Evolutionary conservation across 257 asterid genomes (phyloP).

Genomic region (Plectranthus barbatus): DNA sequence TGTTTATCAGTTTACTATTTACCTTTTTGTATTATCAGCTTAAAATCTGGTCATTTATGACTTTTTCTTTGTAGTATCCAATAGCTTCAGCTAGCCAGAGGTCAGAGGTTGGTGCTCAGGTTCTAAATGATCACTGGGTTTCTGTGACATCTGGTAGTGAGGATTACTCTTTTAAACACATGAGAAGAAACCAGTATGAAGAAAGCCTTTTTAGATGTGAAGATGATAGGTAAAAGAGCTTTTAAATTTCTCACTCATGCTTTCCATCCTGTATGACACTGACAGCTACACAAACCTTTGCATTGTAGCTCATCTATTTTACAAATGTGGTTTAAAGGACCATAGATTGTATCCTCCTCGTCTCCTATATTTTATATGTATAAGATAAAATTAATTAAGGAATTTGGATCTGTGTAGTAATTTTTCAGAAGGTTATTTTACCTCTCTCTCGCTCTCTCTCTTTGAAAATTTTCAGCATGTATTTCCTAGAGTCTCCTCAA

Average conservation of each 20-base stretch:
- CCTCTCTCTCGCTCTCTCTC: conserved; percentile 3
- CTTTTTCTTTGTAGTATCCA: conserved; percentile 65
- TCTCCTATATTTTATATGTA: neutral
- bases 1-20: neutral
- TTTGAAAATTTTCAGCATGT: neutral
- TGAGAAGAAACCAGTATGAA: conserved; percentile 94
- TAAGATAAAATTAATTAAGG: neutral
- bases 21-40: neutral
- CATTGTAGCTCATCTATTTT: neutral
- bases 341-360: neutral
- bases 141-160: conserved; percentile 99
- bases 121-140: conserved; percentile 88
- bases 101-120: conserved; percentile 85
- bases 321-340: neutral
- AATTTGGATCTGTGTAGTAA: neutral
- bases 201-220: conserved; percentile 98
- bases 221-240: conserved; percentile 70
- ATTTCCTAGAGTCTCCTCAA: neutral
- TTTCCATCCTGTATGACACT: conserved; percentile 1
- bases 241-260: conserved; percentile 2
- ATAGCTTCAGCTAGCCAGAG: conserved; percentile 82
- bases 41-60: neutral
- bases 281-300: neutral
- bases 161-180: conserved; percentile 96
- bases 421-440: neutral